phyloP scores from a whole-genome alignment of 2,329 filamentous ascomycete genomes.

The Fusarium pseudograminearum region DNA sequence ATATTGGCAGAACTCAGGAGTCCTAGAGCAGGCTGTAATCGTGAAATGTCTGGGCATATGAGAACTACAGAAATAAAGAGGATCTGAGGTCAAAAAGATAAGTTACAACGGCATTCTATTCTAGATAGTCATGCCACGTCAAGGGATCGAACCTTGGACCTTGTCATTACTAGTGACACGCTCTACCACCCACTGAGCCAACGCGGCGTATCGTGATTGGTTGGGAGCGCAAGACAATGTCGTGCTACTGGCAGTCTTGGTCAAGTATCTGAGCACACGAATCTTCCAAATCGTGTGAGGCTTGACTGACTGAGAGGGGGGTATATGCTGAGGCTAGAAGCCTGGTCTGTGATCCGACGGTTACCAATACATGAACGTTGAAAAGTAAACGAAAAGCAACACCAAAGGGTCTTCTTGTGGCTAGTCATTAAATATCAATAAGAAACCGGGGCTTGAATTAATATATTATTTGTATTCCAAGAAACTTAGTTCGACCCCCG shows the following conservation, averaged over 20 bases:
- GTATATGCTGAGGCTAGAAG: not conserved
- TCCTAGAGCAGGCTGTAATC: not conserved
- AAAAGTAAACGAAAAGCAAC: not conserved
- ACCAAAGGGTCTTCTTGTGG: not conserved
- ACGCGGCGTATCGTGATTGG: constrained; percentile 3
- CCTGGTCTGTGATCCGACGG: not conserved
- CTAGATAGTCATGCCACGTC: not conserved
- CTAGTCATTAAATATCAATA: not conserved
- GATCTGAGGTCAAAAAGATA: not conserved
- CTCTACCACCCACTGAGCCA: constrained; percentile 17
- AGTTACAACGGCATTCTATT: no score
- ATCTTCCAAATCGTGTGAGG: not conserved
- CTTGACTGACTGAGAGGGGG: not conserved
- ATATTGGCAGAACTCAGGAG: not conserved
- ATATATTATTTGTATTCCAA: not conserved
- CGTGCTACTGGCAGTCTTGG: accelerated
- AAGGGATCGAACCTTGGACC: constrained; percentile 12
- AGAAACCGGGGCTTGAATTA: no score
- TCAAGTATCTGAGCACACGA: not conserved
- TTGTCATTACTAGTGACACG: constrained; percentile 17
- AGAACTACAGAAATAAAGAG: not conserved
- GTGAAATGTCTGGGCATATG: not conserved
- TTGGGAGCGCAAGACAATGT: not conserved
- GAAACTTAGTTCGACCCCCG: no score
- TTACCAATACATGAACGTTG: not conserved